These are phyloP conservation scores for Psilocybe cyanescens DNA, from an alignment of 768 basidiomycete species.

Conservation along the genomic window DNA sequence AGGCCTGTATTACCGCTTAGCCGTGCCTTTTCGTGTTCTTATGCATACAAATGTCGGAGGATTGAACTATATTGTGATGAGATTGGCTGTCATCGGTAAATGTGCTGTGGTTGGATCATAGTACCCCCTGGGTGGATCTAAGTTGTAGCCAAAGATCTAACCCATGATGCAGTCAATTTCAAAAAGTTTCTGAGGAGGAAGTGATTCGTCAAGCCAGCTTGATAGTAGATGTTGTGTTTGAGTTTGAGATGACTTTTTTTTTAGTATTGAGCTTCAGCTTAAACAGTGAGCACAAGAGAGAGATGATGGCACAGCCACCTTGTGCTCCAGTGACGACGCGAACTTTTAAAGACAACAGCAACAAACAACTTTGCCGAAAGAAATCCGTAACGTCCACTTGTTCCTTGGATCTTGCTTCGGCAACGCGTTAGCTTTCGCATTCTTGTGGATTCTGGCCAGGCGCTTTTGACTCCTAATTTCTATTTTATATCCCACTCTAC, in stretches of 20 bases:
- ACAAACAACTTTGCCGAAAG: constrained; percentile 9
- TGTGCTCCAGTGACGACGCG: neutral
- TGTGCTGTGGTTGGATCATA: too few species aligned
- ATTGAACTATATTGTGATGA: too few species aligned
- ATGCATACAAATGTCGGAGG: too few species aligned
- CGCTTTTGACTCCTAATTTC: constrained; percentile 10
- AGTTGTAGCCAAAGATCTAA: neutral
- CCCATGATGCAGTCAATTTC: too few species aligned
- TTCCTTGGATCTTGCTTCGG: neutral
- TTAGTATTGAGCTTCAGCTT: too few species aligned
- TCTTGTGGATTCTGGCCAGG: constrained; percentile 4
- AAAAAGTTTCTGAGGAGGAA: neutral
- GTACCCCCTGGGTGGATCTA: neutral
- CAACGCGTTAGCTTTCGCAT: neutral
- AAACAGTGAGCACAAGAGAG: too few species aligned
- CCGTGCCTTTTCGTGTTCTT: too few species aligned
- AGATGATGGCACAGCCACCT: neutral
- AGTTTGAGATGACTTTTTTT: too few species aligned
- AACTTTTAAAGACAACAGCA: constrained; percentile 1
- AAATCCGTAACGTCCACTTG: constrained; percentile 4
- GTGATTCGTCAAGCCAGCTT: too few species aligned
- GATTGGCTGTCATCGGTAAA: too few species aligned
- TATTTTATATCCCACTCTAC: neutral
- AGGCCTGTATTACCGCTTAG: too few species aligned
- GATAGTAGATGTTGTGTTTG: too few species aligned